These are phyloP conservation scores for Trichoderma afroharzianum DNA, from an alignment of 2,329 filamentous ascomycete species.

Conservation along the genomic window DNA sequence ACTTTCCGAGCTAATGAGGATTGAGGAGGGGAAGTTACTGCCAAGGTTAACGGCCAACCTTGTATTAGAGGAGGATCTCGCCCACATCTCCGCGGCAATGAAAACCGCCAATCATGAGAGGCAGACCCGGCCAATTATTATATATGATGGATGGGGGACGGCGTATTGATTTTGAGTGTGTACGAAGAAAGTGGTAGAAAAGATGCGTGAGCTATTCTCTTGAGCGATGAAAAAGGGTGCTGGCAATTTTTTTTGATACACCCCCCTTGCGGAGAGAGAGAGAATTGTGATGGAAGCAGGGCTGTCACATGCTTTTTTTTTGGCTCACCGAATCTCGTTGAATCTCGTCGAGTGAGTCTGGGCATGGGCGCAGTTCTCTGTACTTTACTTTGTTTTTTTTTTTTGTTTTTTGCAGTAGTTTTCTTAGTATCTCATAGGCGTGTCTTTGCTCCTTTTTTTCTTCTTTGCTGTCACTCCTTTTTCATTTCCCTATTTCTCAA, in stretches of 20 bases:
- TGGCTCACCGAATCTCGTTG: not conserved
- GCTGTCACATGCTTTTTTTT: not conserved
- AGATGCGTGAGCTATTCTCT: not conserved
- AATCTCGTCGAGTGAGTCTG: not conserved
- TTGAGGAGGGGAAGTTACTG: not conserved
- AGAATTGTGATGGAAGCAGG: not conserved
- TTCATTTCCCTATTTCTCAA: not conserved
- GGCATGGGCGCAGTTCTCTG: not conserved
- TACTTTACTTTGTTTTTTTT: conserved; percentile 6
- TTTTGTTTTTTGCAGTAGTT: conserved; percentile 12
- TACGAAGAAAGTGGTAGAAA: conserved; percentile 1
- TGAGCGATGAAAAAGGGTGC: not conserved
- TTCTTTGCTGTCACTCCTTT: not conserved
- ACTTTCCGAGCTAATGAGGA: not conserved
- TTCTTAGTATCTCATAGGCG: conserved; percentile 16
- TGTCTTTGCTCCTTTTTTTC: conserved; percentile 7
- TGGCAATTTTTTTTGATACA: not conserved
- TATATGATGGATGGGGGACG: conserved; percentile 16
- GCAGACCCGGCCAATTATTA: not conserved
- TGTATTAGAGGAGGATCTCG: conserved; percentile 15
- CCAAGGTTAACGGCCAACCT: not conserved
- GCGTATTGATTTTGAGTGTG: conserved; percentile 11
- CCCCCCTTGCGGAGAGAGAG: not conserved
- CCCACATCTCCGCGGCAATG: not conserved
- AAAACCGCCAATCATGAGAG: not conserved